Base-by-base conservation (phyloP, 192 early-diverging fungal genomes). In the Rhizophagus clarus region DNA sequence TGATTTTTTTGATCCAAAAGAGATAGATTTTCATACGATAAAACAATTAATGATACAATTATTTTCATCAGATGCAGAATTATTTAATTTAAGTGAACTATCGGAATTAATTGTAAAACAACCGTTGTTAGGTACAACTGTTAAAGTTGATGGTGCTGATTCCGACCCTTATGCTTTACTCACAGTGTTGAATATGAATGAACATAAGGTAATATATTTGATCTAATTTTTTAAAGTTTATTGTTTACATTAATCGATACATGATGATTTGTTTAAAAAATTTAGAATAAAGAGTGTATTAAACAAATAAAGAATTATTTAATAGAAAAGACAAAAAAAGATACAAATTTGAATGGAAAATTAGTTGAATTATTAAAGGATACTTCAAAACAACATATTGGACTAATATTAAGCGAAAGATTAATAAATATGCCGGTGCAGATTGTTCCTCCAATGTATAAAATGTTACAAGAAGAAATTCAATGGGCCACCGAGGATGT, bases 371-470 rank as follows among this genome's bases (percentile, higher is more conserved):
- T 81, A 26, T 87, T 85, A 56, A 82, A 72, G 40, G 75, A 76
- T 15, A 76, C 28, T 61, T 79, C 83, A 28, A 83, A 77, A 29
- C 72, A 80, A 32, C 67, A 88, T 17, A 84, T 90, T 20, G 96
- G 91, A 0, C 76, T 97, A 71, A 80, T 99, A 29, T 28, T 99
- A 26, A 95, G 91, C 79, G 97, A 98, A 76, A 87, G 97, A 8
- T 89, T 99, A 29, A 90, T 99, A 82, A 99, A 99, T 82, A 96
- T 99, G 95, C 97, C 97, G 14, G 95, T 96, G 32, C 93, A 97
- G 80, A 88, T 98, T 11, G 90, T 94, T 2, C 93, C 96, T 24
- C 96, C 94, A 2, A 95, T 99, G 95, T 93, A 96, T 79, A 91
- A 89, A 31, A 95, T 98, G 95, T 87, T 98, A 51, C 75, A 90